Evolutionary conservation across 768 basidiomycete genomes (phyloP).

Genomic region (Mycena kentingensis): DNA sequence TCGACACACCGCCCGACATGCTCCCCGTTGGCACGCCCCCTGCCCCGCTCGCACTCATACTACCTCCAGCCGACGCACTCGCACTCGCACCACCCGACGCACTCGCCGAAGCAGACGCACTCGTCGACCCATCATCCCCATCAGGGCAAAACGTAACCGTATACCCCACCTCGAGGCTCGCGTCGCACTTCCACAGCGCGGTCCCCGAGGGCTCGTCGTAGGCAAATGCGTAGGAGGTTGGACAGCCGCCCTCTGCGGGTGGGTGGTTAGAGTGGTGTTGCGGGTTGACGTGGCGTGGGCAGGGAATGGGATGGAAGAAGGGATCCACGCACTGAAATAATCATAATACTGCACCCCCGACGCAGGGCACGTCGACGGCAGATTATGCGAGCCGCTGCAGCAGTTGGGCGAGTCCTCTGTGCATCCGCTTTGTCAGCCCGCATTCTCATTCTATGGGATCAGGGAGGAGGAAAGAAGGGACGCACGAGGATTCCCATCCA

Average conservation of each 20-base stretch:
- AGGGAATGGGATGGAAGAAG: neutral
- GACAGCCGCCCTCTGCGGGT: constrained; percentile 35
- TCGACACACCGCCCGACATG: no score
- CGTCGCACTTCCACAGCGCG: constrained; percentile 46
- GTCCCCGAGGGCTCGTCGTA: constrained; percentile 47
- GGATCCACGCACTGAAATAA: constrained; percentile 46
- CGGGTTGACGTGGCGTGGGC: neutral
- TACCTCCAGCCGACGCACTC: no score
- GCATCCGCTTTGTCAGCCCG: no score
- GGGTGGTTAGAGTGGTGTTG: neutral
- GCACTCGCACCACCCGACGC: no score
- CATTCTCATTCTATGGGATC: no score
- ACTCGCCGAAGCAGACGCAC: no score
- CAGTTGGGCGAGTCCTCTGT: constrained; percentile 26
- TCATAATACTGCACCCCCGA: constrained; percentile 49
- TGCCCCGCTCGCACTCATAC: no score
- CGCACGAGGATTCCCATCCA: constrained; percentile 33
- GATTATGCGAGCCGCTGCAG: constrained; percentile 29
- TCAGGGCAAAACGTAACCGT: constrained; percentile 40
- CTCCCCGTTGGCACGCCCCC: no score
- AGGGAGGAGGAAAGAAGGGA: no score
- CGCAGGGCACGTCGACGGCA: constrained; percentile 47
- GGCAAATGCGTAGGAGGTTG: constrained; percentile 44
- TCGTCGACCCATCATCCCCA: no score
- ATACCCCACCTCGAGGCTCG: constrained; percentile 31